Percentiles rank a stretch among this genome's conserved stretches.
phyloP scores from a whole-genome alignment of 192 early-diverging fungal species.

The Haplosporangium gracile region DNA sequence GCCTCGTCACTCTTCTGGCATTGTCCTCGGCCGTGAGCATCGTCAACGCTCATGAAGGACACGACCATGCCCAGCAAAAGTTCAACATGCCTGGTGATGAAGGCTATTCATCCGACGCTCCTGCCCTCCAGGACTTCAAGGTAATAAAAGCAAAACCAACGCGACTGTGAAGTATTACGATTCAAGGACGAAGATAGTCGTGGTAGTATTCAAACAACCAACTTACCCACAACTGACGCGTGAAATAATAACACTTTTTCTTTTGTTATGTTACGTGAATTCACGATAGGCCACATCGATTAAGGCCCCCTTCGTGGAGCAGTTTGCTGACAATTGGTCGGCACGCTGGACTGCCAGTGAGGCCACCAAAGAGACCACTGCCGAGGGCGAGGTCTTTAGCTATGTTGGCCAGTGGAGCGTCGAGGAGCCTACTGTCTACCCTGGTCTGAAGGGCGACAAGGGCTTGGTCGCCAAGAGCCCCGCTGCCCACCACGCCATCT shows the following conservation, averaged over 20 bases:
- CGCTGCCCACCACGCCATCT: conserved; percentile 91
- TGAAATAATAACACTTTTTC: neutral
- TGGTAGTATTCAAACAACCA: neutral
- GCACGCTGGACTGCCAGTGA: conserved; percentile 77
- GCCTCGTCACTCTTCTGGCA: conserved; percentile 45
- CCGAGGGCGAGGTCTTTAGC: conserved; percentile 76
- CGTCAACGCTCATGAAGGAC: conserved; percentile 51
- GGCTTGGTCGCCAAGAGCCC: conserved; percentile 85
- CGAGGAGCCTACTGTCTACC: conserved; percentile 72
- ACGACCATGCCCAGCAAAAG: conserved; percentile 34
- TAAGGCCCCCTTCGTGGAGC: conserved; percentile 79
- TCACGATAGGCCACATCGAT: conserved; percentile 70
- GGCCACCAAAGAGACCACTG: conserved; percentile 80
- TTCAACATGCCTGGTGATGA: conserved; percentile 51
- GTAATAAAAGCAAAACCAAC: conserved; percentile 13
- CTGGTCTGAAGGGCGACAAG: conserved; percentile 75
- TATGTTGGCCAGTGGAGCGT: conserved; percentile 85
- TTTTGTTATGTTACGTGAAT: conserved; percentile 4
- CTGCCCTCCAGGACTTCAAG: conserved; percentile 37
- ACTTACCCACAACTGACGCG: neutral
- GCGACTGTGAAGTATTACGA: neutral
- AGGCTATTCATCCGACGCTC: conserved; percentile 2
- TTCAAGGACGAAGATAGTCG: neutral
- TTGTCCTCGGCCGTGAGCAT: conserved; percentile 53
- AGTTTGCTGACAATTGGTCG: conserved; percentile 71